Evolutionary conservation across 2,329 filamentous ascomycete genomes (phyloP).

Genomic region (Fusarium anthophilum): DNA sequence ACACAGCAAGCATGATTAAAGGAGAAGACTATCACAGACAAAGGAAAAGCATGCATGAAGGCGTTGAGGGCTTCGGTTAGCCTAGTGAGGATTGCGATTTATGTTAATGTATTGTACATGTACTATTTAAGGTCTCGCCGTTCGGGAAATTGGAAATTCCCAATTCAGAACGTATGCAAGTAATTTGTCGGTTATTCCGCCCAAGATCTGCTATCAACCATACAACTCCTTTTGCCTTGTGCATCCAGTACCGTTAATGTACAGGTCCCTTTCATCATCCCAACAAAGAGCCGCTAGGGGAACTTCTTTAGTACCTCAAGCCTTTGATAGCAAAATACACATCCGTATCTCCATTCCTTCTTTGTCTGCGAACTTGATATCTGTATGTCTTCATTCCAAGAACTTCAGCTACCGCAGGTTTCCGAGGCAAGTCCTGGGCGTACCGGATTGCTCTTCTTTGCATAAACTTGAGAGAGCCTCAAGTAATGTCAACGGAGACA

Average conservation of each 20-base stretch:
- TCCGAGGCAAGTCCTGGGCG: background rate
- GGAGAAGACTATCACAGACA: background rate
- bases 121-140: constrained; percentile 9
- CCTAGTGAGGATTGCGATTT: constrained; percentile 10
- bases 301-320: background rate
- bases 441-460: background rate
- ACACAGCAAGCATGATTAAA: constrained; percentile 19
- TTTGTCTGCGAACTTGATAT: too few relatives aligned
- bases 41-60: constrained; percentile 22
- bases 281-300: background rate
- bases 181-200: background rate
- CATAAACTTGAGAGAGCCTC: background rate
- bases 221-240: background rate
- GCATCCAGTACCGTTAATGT: constrained; percentile 17
- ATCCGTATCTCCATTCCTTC: background rate
- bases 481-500: constrained; percentile 58
- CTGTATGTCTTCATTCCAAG: background rate
- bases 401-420: background rate
- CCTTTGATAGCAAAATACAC: background rate
- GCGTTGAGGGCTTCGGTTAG: constrained; percentile 32
- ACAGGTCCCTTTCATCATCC: background rate
- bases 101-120: constrained; percentile 31
- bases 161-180: constrained; percentile 29
- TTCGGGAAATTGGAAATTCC: background rate
- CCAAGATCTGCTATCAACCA: background rate